Evolutionary conservation across 2,329 filamentous ascomycete species (phyloP).

Genomic region (Chrysoporthe austroafricana): DNA sequence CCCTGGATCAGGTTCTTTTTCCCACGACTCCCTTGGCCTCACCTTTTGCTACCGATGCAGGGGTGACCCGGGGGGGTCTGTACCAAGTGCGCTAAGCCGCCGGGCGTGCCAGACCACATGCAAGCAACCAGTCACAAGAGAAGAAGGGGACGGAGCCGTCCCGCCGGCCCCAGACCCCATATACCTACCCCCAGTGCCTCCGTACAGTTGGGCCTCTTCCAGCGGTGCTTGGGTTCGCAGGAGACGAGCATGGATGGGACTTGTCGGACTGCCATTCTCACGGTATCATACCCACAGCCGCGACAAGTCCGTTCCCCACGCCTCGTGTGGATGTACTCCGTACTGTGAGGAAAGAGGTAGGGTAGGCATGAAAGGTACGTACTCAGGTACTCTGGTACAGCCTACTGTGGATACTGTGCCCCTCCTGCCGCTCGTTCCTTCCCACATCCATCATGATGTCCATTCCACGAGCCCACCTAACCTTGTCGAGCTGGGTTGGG

Average conservation of each 20-base stretch:
- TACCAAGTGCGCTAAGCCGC: background rate
- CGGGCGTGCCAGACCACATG: background rate
- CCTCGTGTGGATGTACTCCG: conserved; percentile 2
- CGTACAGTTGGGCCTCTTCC: background rate
- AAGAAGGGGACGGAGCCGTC: background rate
- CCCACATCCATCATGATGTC: conserved; percentile 21
- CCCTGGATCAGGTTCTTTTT: background rate
- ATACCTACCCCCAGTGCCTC: background rate
- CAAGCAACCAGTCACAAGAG: background rate
- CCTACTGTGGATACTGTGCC: conserved; percentile 13
- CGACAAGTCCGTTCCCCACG: conserved; percentile 2
- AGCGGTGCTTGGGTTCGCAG: background rate
- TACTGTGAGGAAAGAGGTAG: conserved; percentile 1
- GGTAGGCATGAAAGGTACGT: conserved; percentile 8
- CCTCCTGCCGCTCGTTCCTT: conserved; percentile 22
- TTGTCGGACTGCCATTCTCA: background rate
- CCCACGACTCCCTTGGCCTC: background rate
- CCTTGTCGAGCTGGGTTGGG: conserved; percentile 22
- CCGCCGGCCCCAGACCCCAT: background rate
- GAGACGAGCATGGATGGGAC: background rate
- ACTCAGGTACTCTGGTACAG: conserved; percentile 9
- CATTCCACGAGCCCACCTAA: conserved; percentile 22
- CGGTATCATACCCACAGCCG: conserved; percentile 5
- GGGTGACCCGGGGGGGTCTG: conserved; percentile 7
- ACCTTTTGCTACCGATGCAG: background rate